Conservation (phyloP, 1,284 basidiomycete species). For the Ustilago loliicola region DNA sequence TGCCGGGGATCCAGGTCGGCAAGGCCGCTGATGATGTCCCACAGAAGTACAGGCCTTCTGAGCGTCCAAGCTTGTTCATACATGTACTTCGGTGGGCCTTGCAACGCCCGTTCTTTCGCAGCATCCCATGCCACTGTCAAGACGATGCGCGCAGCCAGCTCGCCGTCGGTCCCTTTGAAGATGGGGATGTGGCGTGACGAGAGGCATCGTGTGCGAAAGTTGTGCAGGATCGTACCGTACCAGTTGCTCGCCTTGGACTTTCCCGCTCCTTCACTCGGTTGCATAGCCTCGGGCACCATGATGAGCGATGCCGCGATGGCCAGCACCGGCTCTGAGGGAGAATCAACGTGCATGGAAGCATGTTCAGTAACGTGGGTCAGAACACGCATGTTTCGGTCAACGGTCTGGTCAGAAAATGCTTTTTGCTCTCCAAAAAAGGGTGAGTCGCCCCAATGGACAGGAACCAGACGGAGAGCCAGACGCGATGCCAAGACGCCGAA, state of each 20-base stretch:
- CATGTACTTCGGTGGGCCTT: neutral
- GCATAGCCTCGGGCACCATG: constrained; percentile 14
- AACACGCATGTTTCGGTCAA: constrained; percentile 22
- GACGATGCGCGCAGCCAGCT: constrained; percentile 19
- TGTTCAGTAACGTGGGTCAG: neutral
- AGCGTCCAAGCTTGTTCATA: neutral
- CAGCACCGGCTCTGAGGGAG: constrained; percentile 18
- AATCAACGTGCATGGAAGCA: neutral
- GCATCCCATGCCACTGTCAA: constrained; percentile 30
- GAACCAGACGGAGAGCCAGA: no score
- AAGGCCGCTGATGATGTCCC: no score
- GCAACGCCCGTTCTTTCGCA: neutral
- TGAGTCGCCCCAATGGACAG: no score
- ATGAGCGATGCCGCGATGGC: constrained; percentile 17
- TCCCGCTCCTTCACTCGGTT: neutral
- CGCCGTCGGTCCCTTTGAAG: constrained; percentile 19
- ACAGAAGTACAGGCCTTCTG: no score
- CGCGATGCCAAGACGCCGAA: no score
- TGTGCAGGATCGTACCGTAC: constrained; percentile 10
- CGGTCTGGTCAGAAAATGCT: neutral
- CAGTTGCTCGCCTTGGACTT: neutral
- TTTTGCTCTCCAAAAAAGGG: no score
- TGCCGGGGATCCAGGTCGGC: no score
- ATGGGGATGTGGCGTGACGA: neutral
- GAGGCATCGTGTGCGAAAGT: constrained; percentile 1